phyloP scores from a whole-genome alignment of 2,329 filamentous ascomycete genomes.

The Claviceps fusiformis region DNA sequence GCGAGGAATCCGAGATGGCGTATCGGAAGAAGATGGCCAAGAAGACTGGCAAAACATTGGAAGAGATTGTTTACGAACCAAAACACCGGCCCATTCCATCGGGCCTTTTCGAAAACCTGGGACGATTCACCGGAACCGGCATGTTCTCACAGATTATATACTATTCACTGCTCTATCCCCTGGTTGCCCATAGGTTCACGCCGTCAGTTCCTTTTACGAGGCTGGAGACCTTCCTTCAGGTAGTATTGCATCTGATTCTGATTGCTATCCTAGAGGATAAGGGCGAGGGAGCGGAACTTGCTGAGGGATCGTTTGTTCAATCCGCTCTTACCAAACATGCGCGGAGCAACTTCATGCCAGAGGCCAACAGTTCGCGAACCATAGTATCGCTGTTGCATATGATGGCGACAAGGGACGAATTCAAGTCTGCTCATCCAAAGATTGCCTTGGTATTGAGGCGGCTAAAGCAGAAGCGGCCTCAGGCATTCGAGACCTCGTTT shows the following conservation, averaged over 20 bases:
- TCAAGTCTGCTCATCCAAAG: slow-evolving; percentile 72
- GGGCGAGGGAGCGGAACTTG: slow-evolving; percentile 38
- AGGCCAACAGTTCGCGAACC: slow-evolving; percentile 42
- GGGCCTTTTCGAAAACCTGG: slow-evolving; percentile 63
- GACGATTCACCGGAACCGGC: slow-evolving; percentile 68
- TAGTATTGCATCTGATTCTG: slow-evolving; percentile 75
- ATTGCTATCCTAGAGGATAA: slow-evolving; percentile 77
- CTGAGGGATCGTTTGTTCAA: slow-evolving; percentile 54
- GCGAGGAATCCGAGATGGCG: slow-evolving; percentile 83
- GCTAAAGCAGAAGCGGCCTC: slow-evolving; percentile 71
- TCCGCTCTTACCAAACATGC: slow-evolving; percentile 54
- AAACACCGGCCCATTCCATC: slow-evolving; percentile 61
- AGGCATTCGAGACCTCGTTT: slow-evolving; percentile 57
- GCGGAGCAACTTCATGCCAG: slow-evolving; percentile 45
- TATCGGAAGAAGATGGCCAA: slow-evolving; percentile 81
- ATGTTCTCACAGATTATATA: slow-evolving; percentile 86
- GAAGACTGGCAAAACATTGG: slow-evolving; percentile 64
- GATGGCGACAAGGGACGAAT: slow-evolving; percentile 55
- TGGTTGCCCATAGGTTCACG: slow-evolving; percentile 54
- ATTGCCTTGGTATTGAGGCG: slow-evolving; percentile 71
- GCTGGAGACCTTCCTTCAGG: slow-evolving; percentile 82
- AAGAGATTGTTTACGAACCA: slow-evolving; percentile 87
- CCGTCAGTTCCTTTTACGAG: slow-evolving; percentile 68
- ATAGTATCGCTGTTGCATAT: slow-evolving; percentile 52
- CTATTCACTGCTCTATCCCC: slow-evolving; percentile 70